Evolutionary conservation across 345 rosid genomes (phyloP), one percentile per base, ranked within the genome.

Genomic region (Dovyalis caffra): DNA sequence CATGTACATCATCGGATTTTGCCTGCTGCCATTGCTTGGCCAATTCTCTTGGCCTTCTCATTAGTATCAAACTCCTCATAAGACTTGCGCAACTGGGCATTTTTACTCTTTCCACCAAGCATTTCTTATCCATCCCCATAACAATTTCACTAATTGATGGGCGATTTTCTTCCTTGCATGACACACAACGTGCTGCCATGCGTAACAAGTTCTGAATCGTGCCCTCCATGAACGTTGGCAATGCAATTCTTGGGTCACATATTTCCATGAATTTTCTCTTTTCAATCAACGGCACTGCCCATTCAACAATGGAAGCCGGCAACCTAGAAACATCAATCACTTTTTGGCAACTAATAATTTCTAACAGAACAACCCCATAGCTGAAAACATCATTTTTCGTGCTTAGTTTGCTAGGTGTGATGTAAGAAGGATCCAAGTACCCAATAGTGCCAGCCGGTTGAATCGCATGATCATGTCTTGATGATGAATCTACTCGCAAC

Each of bases 381-480:
- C 97, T 91, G 4, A 74, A 93, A 20, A 93, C 77, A n/a, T 91
- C 97, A 26, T 60, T 86, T 73, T 85, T 89, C 7, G 78, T 75
- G 82, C 92, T 89, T 8, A 93, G 74, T 32, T 87, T 84, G 43
- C 75, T 66, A 8, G 91, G 90, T 0, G 74, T 77, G 32, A 90
- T 89, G 83, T 90, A 91, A 43, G 75, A 43, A 66, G 97, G 97
- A 80, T 93, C 98, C 69, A 93, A 32, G 74, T 91, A 91, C 16
- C 97, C 97, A 2, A 91, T 84, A 0, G 98, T 93, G 1, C 98
- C 97, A 0, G 95, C 97, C 0, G 97, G 85, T 61, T 77, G 85
- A 38, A 51, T 14, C n/a, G 64, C 14, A 8, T 51, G 74, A 2
- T 60, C 71, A 4, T 45, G 81, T 69, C 73, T 60, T 68, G 9